A percentile compares a stretch with the other conserved stretches of the same genome.
phyloP scores from a whole-genome alignment of 371 early-diverging fungal genomes.

The Saksenaea vasiformis region DNA sequence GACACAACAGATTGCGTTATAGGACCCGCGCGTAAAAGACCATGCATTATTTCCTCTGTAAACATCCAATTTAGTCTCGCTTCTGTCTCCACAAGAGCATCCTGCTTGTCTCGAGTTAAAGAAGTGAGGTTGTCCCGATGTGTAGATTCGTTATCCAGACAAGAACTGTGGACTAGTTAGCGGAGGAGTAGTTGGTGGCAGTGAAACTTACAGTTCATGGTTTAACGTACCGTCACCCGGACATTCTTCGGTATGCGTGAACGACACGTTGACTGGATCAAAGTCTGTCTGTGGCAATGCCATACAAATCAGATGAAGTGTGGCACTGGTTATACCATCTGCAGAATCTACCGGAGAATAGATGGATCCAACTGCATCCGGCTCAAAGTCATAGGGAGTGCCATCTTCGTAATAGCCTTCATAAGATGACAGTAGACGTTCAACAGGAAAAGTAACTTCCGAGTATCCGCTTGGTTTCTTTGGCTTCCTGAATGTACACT shows the following conservation, averaged over 20 bases:
- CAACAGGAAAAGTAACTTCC: slow-evolving; percentile 56
- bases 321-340: slow-evolving; percentile 70
- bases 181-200: background rate
- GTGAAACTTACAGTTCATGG: slow-evolving; percentile 30
- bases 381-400: slow-evolving; percentile 55
- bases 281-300: slow-evolving; percentile 58
- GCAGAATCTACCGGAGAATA: slow-evolving; percentile 69
- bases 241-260: slow-evolving; percentile 31
- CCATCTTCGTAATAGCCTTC: slow-evolving; percentile 39
- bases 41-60: slow-evolving; percentile 79
- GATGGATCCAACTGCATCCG: slow-evolving; percentile 63
- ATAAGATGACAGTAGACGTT: slow-evolving; percentile 60
- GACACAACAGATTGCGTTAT: slow-evolving; percentile 56
- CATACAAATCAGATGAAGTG: slow-evolving; percentile 65
- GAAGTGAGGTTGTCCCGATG: slow-evolving; percentile 43
- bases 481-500: slow-evolving; percentile 64
- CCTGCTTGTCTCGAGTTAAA: slow-evolving; percentile 55
- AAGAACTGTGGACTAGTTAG: slow-evolving; percentile 26
- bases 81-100: slow-evolving; percentile 63
- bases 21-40: slow-evolving; percentile 61
- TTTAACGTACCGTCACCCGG: slow-evolving; percentile 28
- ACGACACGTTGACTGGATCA: slow-evolving; percentile 32
- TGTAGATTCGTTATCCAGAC: slow-evolving; percentile 30
- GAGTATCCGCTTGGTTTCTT: slow-evolving; percentile 34
- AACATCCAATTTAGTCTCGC: slow-evolving; percentile 64